These are phyloP conservation scores for Suillus sp. DNA, from an alignment of 768 basidiomycete species.

Conservation along the genomic window DNA sequence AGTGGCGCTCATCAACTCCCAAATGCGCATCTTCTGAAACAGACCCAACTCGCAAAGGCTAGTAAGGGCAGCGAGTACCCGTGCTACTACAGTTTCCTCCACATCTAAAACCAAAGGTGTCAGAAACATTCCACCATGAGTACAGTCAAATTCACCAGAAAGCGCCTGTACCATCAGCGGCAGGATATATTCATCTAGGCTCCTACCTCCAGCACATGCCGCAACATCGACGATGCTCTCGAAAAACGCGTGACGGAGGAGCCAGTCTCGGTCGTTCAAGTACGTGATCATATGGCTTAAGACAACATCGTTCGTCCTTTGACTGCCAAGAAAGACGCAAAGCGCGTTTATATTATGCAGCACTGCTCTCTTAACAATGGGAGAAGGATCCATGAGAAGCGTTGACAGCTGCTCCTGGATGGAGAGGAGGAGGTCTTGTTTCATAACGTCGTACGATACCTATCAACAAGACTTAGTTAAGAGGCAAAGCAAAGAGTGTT, in stretches of 20 bases:
- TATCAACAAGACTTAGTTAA: slow-evolving; percentile 31
- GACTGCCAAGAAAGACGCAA: slow-evolving; percentile 91
- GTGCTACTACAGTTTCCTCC: slow-evolving; percentile 92
- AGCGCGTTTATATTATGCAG: slow-evolving; percentile 84
- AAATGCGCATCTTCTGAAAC: slow-evolving; percentile 93
- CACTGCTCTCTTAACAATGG: slow-evolving; percentile 89
- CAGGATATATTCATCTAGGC: slow-evolving; percentile 95
- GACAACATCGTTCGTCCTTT: slow-evolving; percentile 93
- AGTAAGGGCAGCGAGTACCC: slow-evolving; percentile 84
- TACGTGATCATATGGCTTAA: slow-evolving; percentile 87
- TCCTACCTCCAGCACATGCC: slow-evolving; percentile 87
- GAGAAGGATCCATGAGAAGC: slow-evolving; percentile 85
- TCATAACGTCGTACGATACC: slow-evolving; percentile 88
- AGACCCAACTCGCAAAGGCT: slow-evolving; percentile 88
- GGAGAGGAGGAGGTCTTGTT: slow-evolving; percentile 81
- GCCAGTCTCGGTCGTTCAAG: slow-evolving; percentile 91
- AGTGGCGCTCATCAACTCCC: slow-evolving; percentile 91
- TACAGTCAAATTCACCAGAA: slow-evolving; percentile 59
- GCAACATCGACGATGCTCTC: slow-evolving; percentile 96
- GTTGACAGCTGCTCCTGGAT: slow-evolving; percentile 88
- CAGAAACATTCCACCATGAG: neutral
- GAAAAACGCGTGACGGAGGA: slow-evolving; percentile 88
- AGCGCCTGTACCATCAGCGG: slow-evolving; percentile 95
- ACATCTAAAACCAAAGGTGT: slow-evolving; percentile 59
- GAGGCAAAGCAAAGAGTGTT: neutral